phyloP scores from a whole-genome alignment of 495 filamentous ascomycete genomes.

The Hypoxylon cercidicola region DNA sequence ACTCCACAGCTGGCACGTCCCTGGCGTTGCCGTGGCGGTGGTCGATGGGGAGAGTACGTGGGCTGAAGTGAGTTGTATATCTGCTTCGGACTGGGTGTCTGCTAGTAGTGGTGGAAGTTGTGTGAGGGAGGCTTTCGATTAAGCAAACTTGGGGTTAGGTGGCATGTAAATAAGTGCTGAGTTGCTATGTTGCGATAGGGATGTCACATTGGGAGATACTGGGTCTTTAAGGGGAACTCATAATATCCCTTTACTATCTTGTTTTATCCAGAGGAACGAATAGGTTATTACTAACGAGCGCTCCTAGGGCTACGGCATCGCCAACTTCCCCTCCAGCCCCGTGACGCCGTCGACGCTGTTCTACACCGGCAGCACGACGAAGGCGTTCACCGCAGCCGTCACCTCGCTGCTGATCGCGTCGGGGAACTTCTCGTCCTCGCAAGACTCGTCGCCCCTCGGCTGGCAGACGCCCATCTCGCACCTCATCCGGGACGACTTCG shows the following conservation, averaged over 20 bases:
- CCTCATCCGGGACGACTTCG: slow-evolving; percentile 66
- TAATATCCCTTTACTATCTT: not conserved
- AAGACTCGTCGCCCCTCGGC: slow-evolving; percentile 23
- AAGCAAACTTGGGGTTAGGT: too few species aligned
- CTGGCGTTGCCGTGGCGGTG: slow-evolving; percentile 61
- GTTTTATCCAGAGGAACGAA: not conserved
- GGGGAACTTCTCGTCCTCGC: slow-evolving; percentile 27
- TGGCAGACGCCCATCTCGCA: slow-evolving; percentile 63
- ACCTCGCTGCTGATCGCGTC: slow-evolving; percentile 60
- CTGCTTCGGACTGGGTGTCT: not conserved
- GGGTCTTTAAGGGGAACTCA: not conserved
- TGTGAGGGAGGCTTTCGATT: not conserved
- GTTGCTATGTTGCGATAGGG: too few species aligned
- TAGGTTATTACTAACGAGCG: slow-evolving; percentile 18
- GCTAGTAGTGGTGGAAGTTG: not conserved
- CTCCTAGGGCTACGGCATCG: slow-evolving; percentile 63
- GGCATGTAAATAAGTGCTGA: not conserved
- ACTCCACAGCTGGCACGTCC: slow-evolving; percentile 61
- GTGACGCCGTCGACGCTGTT: slow-evolving; percentile 57
- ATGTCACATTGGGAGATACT: too few species aligned
- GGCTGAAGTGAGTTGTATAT: slow-evolving; percentile 51
- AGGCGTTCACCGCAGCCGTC: slow-evolving; percentile 65
- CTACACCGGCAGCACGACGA: slow-evolving; percentile 61
- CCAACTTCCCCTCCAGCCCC: slow-evolving; percentile 49
- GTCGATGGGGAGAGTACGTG: slow-evolving; percentile 56